Percentiles rank a stretch among this genome's conserved stretches.
phyloP scores from a whole-genome alignment of 169 alveolate genomes.

The Eimeria zaria region DNA sequence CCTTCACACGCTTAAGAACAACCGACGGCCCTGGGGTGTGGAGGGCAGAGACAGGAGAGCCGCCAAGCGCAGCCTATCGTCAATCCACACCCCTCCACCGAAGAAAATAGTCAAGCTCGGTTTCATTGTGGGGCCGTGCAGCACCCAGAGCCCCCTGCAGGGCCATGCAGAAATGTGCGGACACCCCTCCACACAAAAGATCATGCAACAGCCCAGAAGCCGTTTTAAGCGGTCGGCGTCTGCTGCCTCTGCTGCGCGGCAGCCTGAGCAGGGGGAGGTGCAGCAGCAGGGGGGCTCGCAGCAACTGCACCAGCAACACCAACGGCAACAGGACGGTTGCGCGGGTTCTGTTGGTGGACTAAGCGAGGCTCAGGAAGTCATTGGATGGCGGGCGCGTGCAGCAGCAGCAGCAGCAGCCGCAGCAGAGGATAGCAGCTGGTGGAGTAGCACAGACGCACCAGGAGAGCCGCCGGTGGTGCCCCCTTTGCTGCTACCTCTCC shows the following conservation, averaged over 20 bases:
- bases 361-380: not conserved
- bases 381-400: constrained; percentile 62
- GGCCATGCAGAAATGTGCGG: not conserved
- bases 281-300: constrained; percentile 31
- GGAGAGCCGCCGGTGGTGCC: constrained; percentile 65
- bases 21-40: not conserved
- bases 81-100: not conserved
- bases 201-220: not conserved
- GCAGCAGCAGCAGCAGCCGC: constrained; percentile 55
- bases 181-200: not conserved
- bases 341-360: not conserved
- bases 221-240: constrained; percentile 3
- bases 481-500: constrained; percentile 11
- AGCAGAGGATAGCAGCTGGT: constrained; percentile 45
- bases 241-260: not conserved
- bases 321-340: not conserved
- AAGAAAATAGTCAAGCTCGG: too few relatives aligned
- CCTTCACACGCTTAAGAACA: constrained; percentile 9
- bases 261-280: not conserved
- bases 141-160: not conserved
- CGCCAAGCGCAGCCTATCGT: not conserved
- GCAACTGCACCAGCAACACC: too few relatives aligned
- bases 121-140: not conserved
- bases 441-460: not conserved
- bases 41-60: not conserved